A percentile compares a stretch with the other conserved stretches of the same genome.
Conservation (phyloP, 169 alveolate genomes). For the Plasmodium knowlesi region DNA sequence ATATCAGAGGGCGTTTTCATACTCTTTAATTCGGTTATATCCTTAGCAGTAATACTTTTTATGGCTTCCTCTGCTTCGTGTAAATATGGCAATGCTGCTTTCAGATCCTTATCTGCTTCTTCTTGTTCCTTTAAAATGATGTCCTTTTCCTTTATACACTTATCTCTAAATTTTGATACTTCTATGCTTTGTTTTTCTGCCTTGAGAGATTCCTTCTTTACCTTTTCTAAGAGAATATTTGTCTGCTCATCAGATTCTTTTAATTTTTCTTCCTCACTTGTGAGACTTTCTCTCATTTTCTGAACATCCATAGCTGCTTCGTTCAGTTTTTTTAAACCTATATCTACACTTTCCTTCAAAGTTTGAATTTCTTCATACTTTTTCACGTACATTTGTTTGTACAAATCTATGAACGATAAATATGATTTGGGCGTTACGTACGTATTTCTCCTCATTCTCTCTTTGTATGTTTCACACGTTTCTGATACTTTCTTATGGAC, state of each 20-base stretch:
- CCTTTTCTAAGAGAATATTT: conserved; percentile 90
- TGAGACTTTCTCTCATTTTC: conserved; percentile 93
- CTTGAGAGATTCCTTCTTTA: conserved; percentile 93
- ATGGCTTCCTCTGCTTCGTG: conserved; percentile 94
- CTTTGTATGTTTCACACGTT: conserved; percentile 93
- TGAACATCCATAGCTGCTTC: conserved; percentile 95
- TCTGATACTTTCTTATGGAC: conserved; percentile 91
- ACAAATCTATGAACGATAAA: conserved; percentile 94
- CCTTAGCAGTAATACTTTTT: conserved; percentile 92
- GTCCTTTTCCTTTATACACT: conserved; percentile 90
- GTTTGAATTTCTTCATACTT: conserved; percentile 93
- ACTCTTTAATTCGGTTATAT: conserved; percentile 94
- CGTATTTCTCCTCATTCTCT: conserved; percentile 95
- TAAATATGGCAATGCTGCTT: conserved; percentile 94
- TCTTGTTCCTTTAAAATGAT: conserved; percentile 91
- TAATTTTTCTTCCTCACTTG: conserved; percentile 93
- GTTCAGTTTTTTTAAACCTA: conserved; percentile 94
- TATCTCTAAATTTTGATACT: conserved; percentile 90
- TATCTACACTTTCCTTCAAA: conserved; percentile 91
- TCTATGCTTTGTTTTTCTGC: conserved; percentile 94
- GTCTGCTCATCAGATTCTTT: conserved; percentile 94
- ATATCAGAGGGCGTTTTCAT: conserved; percentile 93
- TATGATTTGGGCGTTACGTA: conserved; percentile 98
- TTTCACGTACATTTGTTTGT: conserved; percentile 91
- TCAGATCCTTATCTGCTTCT: conserved; percentile 94